These are phyloP conservation scores for Heteromeles arbutifolia DNA, from an alignment of 306 rosid species.

Conservation along the genomic window DNA sequence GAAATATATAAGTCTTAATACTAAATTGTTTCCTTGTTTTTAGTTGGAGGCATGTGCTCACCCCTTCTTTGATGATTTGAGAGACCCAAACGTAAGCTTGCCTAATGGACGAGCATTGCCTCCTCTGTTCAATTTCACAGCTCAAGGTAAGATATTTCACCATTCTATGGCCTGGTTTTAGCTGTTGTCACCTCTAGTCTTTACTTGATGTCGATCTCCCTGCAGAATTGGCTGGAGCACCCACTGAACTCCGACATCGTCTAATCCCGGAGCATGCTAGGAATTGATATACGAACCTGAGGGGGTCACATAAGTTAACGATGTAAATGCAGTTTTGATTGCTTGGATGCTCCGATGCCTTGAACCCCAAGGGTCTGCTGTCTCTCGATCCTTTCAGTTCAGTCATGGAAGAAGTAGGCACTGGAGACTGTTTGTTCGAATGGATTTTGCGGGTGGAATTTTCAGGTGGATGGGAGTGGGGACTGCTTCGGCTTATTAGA, in stretches of 20 bases:
- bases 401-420: conserved; percentile 11
- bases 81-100: conserved; percentile 58
- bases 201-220: conserved; percentile 15
- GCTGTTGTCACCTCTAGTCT: neutral
- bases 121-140: conserved; percentile 72
- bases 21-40: conserved; percentile 12
- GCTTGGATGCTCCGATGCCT: conserved; percentile 33
- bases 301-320: conserved; percentile 5
- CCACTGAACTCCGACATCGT: conserved; percentile 74
- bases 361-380: conserved; percentile 19
- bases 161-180: neutral
- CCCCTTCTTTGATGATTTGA: conserved; percentile 73
- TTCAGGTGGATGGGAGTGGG: conserved; percentile 34
- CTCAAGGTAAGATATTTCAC: conserved; percentile 50
- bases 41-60: conserved; percentile 94
- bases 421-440: conserved; percentile 11
- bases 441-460: conserved; percentile 12
- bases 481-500: conserved; percentile 24
- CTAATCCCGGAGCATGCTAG: conserved; percentile 82
- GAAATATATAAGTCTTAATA: neutral
- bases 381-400: conserved; percentile 14
- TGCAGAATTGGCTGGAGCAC: conserved; percentile 74
- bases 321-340: conserved; percentile 42
- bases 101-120: conserved; percentile 74
- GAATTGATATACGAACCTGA: conserved; percentile 14